Evolutionary conservation across 345 rosid genomes (phyloP), one percentile per base, ranked within the genome.

Genomic region (Eucalyptus globulus): DNA sequence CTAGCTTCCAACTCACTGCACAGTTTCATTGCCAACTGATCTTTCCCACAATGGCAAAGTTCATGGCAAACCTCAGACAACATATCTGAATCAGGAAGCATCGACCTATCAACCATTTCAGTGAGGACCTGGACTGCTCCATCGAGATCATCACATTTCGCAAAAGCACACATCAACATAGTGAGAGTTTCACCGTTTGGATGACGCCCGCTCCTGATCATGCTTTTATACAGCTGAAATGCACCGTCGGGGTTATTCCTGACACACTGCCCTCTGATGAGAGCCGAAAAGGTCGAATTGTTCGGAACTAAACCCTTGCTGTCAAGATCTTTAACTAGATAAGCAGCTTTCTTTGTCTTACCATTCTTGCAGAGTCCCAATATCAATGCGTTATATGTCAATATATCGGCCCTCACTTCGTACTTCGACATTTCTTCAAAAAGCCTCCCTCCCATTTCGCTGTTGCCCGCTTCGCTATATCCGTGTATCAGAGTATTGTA

Each of bases 301-400:
- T 96, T 96, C 43, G 96, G 98, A 54, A 91, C 94, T 90, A 97
- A 92, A 65, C 92, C 91, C 94, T 94, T 91, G 89, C 94, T 95
- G 87, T 95, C 97, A 40, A 97, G 96, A 88, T 95, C 95, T 92
- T 94, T 95, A 86, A 96, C 95, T 89, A 96, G 89, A 90, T 91
- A 93, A 22, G 99, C 99, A 89, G 99, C 97, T 90, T 95, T 96
- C 95, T 94, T 97, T 37, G 99, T 97, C 97, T 96, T 96, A 6
- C 97, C 99, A 87, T 93, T 97, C 87, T 93, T 96, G 93, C 99
- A 96, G 9, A 96, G 91, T 58, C 99, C 99, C 88, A 93, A 90
- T 80, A 97, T 95, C 94, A 96, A 92, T 1, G 97, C 98, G 49
- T 96, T 97, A 85, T 96, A 96, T 2, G 98, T 96, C 92, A 96